These are phyloP conservation scores for Byssothecium circinans DNA, from an alignment of 2,329 filamentous ascomycete genomes.

Conservation along the genomic window DNA sequence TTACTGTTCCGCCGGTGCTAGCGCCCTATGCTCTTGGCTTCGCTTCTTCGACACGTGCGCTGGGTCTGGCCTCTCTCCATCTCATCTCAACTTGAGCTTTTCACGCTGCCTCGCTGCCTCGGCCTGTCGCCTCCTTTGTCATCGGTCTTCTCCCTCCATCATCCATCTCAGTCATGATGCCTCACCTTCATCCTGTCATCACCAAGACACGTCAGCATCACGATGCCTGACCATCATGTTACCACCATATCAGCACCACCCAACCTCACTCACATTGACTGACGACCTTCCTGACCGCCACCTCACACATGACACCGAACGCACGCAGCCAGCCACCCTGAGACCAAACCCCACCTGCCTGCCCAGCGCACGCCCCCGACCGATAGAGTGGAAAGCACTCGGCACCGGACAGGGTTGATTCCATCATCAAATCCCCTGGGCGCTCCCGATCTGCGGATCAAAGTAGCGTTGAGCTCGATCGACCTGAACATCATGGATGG, in stretches of 20 bases:
- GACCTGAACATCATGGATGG: constrained; percentile 7
- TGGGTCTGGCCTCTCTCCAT: not conserved
- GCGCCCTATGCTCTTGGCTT: not conserved
- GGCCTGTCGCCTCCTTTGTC: not conserved
- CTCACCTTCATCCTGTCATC: not conserved
- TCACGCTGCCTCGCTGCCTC: not conserved
- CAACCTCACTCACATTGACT: no score
- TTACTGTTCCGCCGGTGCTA: constrained; percentile 1
- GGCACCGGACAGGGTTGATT: constrained; percentile 9
- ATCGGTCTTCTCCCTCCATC: not conserved
- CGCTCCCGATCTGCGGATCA: constrained; percentile 8
- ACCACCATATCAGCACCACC: no score
- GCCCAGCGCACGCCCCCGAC: not conserved
- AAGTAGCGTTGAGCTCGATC: constrained; percentile 11
- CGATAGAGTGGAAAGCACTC: constrained; percentile 5
- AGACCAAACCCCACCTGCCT: not conserved
- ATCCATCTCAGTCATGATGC: not conserved
- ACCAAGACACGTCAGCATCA: not conserved
- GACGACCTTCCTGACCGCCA: no score
- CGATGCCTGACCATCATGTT: not conserved
- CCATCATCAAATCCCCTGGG: constrained; percentile 4
- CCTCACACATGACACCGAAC: no score
- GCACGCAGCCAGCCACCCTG: no score
- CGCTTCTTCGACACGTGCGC: not conserved
- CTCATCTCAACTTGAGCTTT: not conserved